Base-by-base conservation (phyloP, 176 grass and related monocot species). In the Chrysopogon serrulatus region DNA sequence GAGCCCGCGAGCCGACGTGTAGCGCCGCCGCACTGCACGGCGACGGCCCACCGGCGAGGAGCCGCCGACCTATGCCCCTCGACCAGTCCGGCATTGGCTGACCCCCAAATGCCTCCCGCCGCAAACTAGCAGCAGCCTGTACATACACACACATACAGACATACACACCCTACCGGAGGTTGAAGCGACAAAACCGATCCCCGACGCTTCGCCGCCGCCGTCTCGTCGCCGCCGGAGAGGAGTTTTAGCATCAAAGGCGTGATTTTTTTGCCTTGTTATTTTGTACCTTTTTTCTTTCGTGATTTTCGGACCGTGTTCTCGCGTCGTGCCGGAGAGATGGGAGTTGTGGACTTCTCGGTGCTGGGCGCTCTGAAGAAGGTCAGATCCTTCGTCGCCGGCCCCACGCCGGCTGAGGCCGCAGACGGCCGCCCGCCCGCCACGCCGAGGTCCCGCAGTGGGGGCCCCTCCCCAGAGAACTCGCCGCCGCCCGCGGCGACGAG, bases 301-400 rank as follows among this genome's bases (percentile, higher is more conserved):
- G 15, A 68, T 65, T 44, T 60, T 73, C 5, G 54, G 88, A 57
- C 45, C 17, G 42, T 59, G n/a, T 85, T 81, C 73, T 63, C 39
- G 31, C 82, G 33, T 71, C 23, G 56, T 77, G 82, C 66, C 26
- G 82, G 79, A 27, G 83, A 27, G 71, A 98, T 96, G 91, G 93
- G 89, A 84, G 80, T 98, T 44, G 84, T 81, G 13, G 89, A 92
- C 67, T 94, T 92, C 84, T 74, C 82, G 63, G 68, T 96, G 42
- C 81, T 82, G 68, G 88, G 90, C 51, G 78, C 90, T 74, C 59
- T 91, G 72, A 85, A 88, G 74, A 98, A 92, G 86, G 36, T 95
- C 75, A 87, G 89, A 79, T 85, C 91, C 62, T 87, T 91, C 84
- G 82, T 95, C 65, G 83, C 78, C 39, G 79, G 88, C 28, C 30